Percentiles rank a stretch among this genome's conserved stretches.
These are phyloP conservation scores for Xerophyta viscosa DNA, from an alignment of 106 monocot genomes.

Conservation along the genomic window DNA sequence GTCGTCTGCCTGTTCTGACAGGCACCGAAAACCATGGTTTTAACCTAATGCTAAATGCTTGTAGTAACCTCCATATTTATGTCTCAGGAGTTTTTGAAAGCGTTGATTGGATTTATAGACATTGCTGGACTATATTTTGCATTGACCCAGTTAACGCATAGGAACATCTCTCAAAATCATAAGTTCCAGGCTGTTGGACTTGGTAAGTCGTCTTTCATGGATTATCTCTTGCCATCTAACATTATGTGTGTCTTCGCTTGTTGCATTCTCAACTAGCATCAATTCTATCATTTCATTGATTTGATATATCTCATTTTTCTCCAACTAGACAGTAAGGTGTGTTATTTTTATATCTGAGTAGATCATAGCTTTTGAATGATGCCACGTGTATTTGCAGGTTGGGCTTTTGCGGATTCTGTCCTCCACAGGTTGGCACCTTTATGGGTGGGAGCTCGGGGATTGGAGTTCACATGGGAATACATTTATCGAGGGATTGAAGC, in stretches of 20 bases:
- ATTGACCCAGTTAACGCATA: slow-evolving; percentile 89
- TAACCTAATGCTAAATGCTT: too few relatives aligned
- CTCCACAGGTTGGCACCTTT: slow-evolving; percentile 63
- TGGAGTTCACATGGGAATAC: slow-evolving; percentile 76
- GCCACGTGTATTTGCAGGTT: slow-evolving; percentile 65
- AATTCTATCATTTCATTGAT: too few relatives aligned
- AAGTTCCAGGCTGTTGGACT: slow-evolving; percentile 99
- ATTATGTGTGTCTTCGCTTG: too few relatives aligned
- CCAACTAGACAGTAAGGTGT: too few relatives aligned
- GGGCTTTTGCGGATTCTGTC: slow-evolving; percentile 84
- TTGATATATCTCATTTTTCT: too few relatives aligned
- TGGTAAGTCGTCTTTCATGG: slow-evolving; percentile 26
- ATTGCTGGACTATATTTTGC: slow-evolving; percentile 96
- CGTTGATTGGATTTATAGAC: slow-evolving; percentile 78
- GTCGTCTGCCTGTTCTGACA: too few relatives aligned
- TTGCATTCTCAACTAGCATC: too few relatives aligned
- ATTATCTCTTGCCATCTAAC: too few relatives aligned
- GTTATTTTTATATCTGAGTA: too few relatives aligned
- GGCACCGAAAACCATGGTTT: too few relatives aligned
- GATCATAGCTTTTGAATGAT: too few relatives aligned
- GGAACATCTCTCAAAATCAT: slow-evolving; percentile 96
- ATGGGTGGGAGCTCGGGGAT: slow-evolving; percentile 71
- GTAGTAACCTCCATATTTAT: not conserved
- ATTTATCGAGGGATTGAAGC: slow-evolving; percentile 73
- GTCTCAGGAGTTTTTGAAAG: slow-evolving; percentile 77